Evolutionary conservation across 1,139 yeast genomes (phyloP).

Genomic region (Suhomyces maxii): DNA sequence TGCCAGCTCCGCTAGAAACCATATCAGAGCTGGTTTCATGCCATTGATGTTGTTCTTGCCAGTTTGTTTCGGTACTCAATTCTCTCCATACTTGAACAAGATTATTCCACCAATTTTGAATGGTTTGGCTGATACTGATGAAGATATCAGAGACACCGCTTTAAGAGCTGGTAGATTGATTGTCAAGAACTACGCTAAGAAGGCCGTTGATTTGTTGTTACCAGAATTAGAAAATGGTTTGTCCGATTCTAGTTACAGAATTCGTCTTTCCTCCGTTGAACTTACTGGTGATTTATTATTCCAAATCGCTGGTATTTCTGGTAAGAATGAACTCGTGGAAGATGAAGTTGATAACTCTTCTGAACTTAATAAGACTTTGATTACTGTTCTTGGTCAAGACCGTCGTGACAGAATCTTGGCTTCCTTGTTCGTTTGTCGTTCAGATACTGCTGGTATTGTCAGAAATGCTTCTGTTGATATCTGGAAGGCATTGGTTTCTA

Average conservation of each 20-base stretch:
- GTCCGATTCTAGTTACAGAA: slow-evolving; percentile 79
- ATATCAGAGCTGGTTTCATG: slow-evolving; percentile 89
- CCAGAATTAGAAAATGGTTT: slow-evolving; percentile 94
- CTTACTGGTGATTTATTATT: slow-evolving; percentile 94
- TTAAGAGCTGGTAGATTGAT: slow-evolving; percentile 90
- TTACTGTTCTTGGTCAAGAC: slow-evolving; percentile 80
- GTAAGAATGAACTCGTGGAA: slow-evolving; percentile 63
- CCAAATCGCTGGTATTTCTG: slow-evolving; percentile 90
- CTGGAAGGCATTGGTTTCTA: slow-evolving; percentile 95
- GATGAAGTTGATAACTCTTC: slow-evolving; percentile 58
- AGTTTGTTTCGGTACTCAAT: slow-evolving; percentile 89
- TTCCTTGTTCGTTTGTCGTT: slow-evolving; percentile 85
- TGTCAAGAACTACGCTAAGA: slow-evolving; percentile 87
- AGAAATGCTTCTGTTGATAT: slow-evolving; percentile 92
- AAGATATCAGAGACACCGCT: slow-evolving; percentile 84
- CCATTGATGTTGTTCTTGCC: slow-evolving; percentile 89
- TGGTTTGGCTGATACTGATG: slow-evolving; percentile 89
- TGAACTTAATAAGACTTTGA: slow-evolving; percentile 65
- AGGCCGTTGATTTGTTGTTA: slow-evolving; percentile 87
- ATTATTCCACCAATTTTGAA: slow-evolving; percentile 88
- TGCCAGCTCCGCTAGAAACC: slow-evolving; percentile 63
- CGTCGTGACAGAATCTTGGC: slow-evolving; percentile 88
- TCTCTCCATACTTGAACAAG: slow-evolving; percentile 81
- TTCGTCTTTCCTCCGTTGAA: slow-evolving; percentile 91
- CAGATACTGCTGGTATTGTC: slow-evolving; percentile 85